Evolutionary conservation across 441 rosid genomes (phyloP).

Genomic region (Aleurites moluccanus): DNA sequence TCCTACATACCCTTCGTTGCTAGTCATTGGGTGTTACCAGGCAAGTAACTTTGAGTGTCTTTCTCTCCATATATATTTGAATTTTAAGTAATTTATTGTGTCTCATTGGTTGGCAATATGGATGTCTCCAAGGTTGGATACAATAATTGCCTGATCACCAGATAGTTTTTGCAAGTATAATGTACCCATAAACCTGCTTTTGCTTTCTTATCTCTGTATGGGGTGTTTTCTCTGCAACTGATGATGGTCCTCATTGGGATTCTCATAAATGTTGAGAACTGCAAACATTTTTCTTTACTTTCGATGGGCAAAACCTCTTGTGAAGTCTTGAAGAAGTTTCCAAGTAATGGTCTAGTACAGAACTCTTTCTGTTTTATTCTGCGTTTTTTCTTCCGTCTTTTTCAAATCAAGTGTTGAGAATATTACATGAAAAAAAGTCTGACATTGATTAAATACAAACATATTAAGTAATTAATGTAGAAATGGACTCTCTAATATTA

Average conservation of each 20-base stretch:
- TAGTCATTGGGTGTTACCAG: slow-evolving; percentile 89
- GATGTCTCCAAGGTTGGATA: neutral
- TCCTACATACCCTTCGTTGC: slow-evolving; percentile 68
- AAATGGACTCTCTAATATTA: too few relatives aligned
- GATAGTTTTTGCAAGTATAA: neutral
- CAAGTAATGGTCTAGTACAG: too few relatives aligned
- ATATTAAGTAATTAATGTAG: too few relatives aligned
- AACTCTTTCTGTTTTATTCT: neutral
- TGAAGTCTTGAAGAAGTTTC: too few relatives aligned
- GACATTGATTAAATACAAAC: too few relatives aligned
- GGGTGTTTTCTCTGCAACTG: neutral
- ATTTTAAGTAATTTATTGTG: neutral
- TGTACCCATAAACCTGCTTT: neutral
- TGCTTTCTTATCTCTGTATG: neutral
- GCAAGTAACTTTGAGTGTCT: slow-evolving; percentile 35
- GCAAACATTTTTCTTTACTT: too few relatives aligned
- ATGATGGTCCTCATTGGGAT: too few relatives aligned
- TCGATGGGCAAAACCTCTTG: neutral
- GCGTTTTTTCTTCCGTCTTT: neutral
- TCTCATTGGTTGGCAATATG: neutral
- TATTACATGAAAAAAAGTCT: too few relatives aligned
- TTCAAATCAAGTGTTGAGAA: neutral
- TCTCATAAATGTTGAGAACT: too few relatives aligned
- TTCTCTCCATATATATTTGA: neutral
- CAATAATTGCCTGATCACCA: too few relatives aligned